These are phyloP conservation scores for Nannizziopsis arthrosporioides DNA, from an alignment of 2,329 filamentous ascomycete genomes.

Conservation along the genomic window DNA sequence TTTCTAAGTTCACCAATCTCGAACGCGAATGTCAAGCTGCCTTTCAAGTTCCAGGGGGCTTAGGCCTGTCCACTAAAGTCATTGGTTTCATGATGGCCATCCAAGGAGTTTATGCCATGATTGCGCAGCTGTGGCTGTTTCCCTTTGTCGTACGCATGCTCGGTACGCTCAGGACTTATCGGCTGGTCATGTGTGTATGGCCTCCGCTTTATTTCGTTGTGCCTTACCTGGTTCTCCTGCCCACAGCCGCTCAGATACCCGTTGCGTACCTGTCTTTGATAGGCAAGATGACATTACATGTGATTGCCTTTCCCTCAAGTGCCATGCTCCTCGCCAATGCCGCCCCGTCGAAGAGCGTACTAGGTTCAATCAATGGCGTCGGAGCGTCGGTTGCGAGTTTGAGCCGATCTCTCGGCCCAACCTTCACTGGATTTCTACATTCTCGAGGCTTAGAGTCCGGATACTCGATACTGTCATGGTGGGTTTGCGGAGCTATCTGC, in stretches of 20 bases:
- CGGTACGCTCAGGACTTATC: conserved; percentile 71
- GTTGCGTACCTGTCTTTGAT: conserved; percentile 68
- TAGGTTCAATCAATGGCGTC: conserved; percentile 86
- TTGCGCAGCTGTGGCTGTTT: conserved; percentile 75
- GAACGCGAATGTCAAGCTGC: conserved; percentile 46
- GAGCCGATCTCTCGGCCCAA: conserved; percentile 77
- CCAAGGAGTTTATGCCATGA: conserved; percentile 80
- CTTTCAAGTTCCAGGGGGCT: conserved; percentile 86
- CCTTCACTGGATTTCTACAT: conserved; percentile 75
- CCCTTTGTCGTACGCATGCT: conserved; percentile 63
- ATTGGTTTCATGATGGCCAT: conserved; percentile 81
- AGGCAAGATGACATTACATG: conserved; percentile 87
- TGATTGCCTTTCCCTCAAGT: conserved; percentile 81
- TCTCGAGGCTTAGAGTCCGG: conserved; percentile 65
- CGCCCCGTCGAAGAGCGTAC: conserved; percentile 67
- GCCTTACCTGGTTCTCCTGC: conserved; percentile 79
- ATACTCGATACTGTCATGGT: conserved; percentile 86
- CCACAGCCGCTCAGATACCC: conserved; percentile 55
- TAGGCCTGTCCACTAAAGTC: conserved; percentile 67
- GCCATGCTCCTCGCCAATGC: conserved; percentile 83
- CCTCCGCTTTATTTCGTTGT: conserved; percentile 77
- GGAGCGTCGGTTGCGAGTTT: conserved; percentile 85
- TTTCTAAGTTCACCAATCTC: conserved; percentile 64
- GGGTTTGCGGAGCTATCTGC: conserved; percentile 70
- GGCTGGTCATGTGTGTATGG: conserved; percentile 68